Base-by-base conservation (phyloP, 2,329 filamentous ascomycete genomes). In the Sarocladium strictum region DNA sequence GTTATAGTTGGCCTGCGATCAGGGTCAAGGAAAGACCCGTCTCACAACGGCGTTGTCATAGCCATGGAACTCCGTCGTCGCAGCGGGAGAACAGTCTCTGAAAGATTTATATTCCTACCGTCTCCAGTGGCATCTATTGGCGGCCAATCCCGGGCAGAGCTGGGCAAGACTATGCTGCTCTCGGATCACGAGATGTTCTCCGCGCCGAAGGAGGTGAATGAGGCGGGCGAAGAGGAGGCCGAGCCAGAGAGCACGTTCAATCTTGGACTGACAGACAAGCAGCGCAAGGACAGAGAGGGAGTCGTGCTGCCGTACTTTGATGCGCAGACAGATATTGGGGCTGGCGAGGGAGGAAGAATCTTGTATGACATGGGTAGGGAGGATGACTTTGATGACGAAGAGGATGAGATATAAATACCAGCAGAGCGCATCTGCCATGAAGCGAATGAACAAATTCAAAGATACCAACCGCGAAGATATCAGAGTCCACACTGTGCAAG, bases 301-400 rank as follows among this genome's bases (percentile, higher is more conserved):
- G 89, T 99, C 9, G 89, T 97, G 38, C 68, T 97, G 69, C 94
- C 94, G 15, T 97, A 99, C 68, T 97, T 95, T 70, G 94, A 99
- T 74, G 94, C 94, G 23, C 94, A 99, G 77, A 89, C 84, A 53
- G 87, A 86, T 49, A 80, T 84, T 53, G 86, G 85, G 1, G 80
- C 83, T 0, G 92, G 92, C 0, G 90, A 96, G 63, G 93, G 94
- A 3, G 94, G 94, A 0, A 80, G 93, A 57, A 99, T 99, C 60
- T 67, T 99, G 64, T 99, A 99, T 68, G 93, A 97, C 62, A 96
- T 97, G 89, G 93, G 92, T 1, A 82, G 85, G 58, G 94, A 97
- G 73, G 94, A 99, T 70, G 91, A 97, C 67, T 97, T 97, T 72
- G 92, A 96, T 62, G 92, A 96, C 56, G 91, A 96, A 65, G 91